Percentiles rank a stretch among this genome's conserved stretches.
Conservation (phyloP, 2,329 filamentous ascomycete species). For the Aspergillus neotritici region DNA sequence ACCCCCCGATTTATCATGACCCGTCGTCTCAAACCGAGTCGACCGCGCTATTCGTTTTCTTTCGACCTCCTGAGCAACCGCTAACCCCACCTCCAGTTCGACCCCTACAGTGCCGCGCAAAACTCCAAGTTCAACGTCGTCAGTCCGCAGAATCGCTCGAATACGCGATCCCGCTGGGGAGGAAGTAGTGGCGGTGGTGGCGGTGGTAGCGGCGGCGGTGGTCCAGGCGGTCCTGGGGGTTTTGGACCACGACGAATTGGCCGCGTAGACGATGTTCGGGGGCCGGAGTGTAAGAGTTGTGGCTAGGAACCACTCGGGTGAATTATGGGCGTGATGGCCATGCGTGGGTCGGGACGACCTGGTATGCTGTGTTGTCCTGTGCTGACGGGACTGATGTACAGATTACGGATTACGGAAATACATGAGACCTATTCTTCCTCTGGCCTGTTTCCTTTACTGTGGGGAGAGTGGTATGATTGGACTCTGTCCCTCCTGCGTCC, state of each 20-base stretch:
- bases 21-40: too few relatives aligned
- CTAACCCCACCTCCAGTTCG: conserved; percentile 29
- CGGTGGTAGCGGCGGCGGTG: conserved; percentile 24
- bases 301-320: conserved; percentile 11
- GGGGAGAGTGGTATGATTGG: too few relatives aligned
- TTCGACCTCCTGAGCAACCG: conserved; percentile 8
- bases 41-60: not conserved
- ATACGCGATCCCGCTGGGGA: conserved; percentile 22
- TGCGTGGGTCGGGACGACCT: too few relatives aligned
- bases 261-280: conserved; percentile 44
- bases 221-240: conserved; percentile 25
- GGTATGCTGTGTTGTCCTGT: too few relatives aligned
- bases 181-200: conserved; percentile 22
- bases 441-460: too few relatives aligned
- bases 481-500: too few relatives aligned
- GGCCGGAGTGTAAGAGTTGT: conserved; percentile 45
- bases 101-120: conserved; percentile 43
- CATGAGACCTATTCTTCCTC: too few relatives aligned
- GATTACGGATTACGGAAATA: too few relatives aligned
- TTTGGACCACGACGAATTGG: conserved; percentile 37
- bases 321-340: too few relatives aligned
- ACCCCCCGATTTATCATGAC: not conserved
- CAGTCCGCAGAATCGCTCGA: conserved; percentile 22
- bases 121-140: conserved; percentile 43
- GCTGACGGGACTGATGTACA: too few relatives aligned